Evolutionary conservation across 2,329 filamentous ascomycete species (phyloP), one percentile per base, ranked within the genome.

Genomic region (Clarireedia paspali): DNA sequence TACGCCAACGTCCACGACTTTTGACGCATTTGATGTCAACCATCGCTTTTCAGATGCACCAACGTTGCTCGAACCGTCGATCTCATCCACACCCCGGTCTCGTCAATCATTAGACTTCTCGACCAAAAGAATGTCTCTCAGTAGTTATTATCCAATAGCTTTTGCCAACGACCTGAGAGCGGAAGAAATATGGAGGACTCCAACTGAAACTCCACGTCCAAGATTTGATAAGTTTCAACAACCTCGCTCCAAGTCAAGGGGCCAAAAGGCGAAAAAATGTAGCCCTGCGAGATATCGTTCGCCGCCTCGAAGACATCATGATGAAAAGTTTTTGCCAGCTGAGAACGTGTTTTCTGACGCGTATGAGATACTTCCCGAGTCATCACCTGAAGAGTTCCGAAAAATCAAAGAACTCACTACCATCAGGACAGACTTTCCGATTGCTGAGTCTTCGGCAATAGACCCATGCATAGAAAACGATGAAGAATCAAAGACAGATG

Each of bases 151-250:
- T 27, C 61, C 59, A 10, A 44, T 44, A 27, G 49, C 57, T 2
- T 62, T 64, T 38, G 58, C 60, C 38, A 62, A 60, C 53, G 53
- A 57, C 15, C 15, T 66, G 15, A 50, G 50, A 47, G 52, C 57
- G 20, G 47, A 60, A 5, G 47, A 53, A 1, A 58, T 62, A 14
- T 65, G 65, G 65, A 56, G 57, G 27, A 57, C 46, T 34, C 62
- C 50, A 5, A 48, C 26, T 10, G 27, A 45, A 9, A 45, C 38
- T 15, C 30, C 53, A 7, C 15, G 39, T 44, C 39, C 53, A 45
- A 55, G 53, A 6, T 46, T 55, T 10, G 26, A 45, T 7, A 12
- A 39, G 5, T 50, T 46, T 14, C 26, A 36, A 12, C 36, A 23
- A 20, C 47, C 39, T 3, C 12, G 6, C 12, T 44, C 47, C n/a